phyloP scores from a whole-genome alignment of 352 stramenopile genomes.

The Saprolegnia diclina region DNA sequence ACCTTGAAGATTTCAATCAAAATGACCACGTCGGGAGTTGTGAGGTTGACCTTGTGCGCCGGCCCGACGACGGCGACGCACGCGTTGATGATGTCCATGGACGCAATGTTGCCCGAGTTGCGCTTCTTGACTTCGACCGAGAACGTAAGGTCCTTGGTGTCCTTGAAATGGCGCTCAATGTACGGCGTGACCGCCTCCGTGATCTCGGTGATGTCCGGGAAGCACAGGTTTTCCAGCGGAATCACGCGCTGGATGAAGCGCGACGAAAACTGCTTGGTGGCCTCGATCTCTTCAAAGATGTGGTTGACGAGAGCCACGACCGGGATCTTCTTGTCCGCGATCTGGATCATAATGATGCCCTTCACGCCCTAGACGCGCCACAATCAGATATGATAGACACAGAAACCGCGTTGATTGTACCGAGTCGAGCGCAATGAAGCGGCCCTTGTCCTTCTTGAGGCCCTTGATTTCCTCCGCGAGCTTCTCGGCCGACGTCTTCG shows the following conservation, averaged over 20 bases:
- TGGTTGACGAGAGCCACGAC: slow-evolving; percentile 41
- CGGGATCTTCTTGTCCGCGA: slow-evolving; percentile 41
- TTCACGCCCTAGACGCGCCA: slow-evolving; percentile 44
- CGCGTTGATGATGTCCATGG: slow-evolving; percentile 66
- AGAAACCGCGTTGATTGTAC: slow-evolving; percentile 11
- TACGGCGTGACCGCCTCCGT: slow-evolving; percentile 46
- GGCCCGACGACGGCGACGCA: slow-evolving; percentile 49
- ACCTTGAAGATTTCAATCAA: slow-evolving; percentile 69
- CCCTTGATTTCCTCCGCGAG: slow-evolving; percentile 62
- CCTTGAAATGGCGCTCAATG: slow-evolving; percentile 44
- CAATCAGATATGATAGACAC: neutral
- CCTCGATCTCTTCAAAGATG: slow-evolving; percentile 59
- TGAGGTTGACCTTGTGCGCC: slow-evolving; percentile 75
- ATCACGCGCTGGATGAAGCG: slow-evolving; percentile 73
- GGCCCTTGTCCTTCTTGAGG: slow-evolving; percentile 54
- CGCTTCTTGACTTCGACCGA: slow-evolving; percentile 73
- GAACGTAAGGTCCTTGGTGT: slow-evolving; percentile 33
- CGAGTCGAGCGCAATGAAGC: slow-evolving; percentile 65
- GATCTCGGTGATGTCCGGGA: slow-evolving; percentile 58
- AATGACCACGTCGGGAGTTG: slow-evolving; percentile 49
- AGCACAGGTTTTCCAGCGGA: slow-evolving; percentile 60
- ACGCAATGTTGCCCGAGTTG: slow-evolving; percentile 66
- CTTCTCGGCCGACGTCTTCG: slow-evolving; percentile 53
- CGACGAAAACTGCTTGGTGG: slow-evolving; percentile 61
- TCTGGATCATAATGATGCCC: slow-evolving; percentile 61